Conservation (phyloP, 164 flowering plant genomes). For the Tinospora cordifolia region DNA sequence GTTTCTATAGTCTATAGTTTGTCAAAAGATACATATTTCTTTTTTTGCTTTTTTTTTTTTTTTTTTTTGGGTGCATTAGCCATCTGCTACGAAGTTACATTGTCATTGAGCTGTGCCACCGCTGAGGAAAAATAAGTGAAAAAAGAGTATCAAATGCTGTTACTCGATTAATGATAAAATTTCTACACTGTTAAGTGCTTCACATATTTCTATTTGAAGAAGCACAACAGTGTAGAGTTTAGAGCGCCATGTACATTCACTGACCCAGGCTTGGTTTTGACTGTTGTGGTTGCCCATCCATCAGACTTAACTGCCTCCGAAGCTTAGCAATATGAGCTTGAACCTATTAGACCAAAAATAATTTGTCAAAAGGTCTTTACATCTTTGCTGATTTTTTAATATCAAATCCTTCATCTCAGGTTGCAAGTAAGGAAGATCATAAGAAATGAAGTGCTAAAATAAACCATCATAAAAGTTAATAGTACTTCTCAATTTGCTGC, state of each 20-base stretch:
- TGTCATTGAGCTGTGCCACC: neutral
- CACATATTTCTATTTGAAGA: slow-evolving; percentile 4
- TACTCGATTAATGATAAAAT: neutral
- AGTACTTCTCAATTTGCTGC: neutral
- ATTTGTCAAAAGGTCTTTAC: slow-evolving; percentile 2
- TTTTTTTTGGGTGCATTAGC: no score
- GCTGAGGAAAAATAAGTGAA: neutral
- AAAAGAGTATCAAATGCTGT: neutral
- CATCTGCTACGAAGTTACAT: slow-evolving; percentile 1
- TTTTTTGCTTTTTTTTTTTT: no score
- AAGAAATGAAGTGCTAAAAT: neutral
- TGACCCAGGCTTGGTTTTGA: slow-evolving; percentile 38
- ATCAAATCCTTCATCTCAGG: neutral
- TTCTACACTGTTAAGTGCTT: slow-evolving; percentile 2
- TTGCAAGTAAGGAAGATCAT: neutral
- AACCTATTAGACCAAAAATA: slow-evolving; percentile 33
- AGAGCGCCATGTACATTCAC: slow-evolving; percentile 24
- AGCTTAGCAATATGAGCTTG: slow-evolving; percentile 73
- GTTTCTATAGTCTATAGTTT: neutral
- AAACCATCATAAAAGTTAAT: neutral
- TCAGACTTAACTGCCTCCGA: slow-evolving; percentile 53
- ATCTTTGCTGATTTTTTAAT: neutral
- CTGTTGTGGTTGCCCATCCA: slow-evolving; percentile 46
- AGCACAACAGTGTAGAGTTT: slow-evolving; percentile 3
- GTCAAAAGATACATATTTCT: slow-evolving; percentile 2